Evolutionary conservation across 2,329 filamentous ascomycete species (phyloP), one percentile per base, ranked within the genome.

Genomic region (Colletotrichum siamense): DNA sequence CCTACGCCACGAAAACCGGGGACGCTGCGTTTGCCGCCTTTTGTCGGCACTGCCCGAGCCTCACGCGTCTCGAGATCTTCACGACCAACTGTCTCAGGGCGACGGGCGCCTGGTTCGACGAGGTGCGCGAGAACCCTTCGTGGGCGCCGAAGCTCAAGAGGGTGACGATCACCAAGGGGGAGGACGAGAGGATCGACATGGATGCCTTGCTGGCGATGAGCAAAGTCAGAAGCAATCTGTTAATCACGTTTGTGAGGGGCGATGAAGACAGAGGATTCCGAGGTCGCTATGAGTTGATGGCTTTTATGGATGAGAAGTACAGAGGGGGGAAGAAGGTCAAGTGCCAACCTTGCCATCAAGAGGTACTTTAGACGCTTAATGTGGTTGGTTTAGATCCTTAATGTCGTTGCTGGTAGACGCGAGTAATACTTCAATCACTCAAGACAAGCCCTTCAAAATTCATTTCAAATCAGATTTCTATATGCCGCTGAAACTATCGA

Each of bases 401-500:
- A 18, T 18, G 36, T 18, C 36, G 36, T 44, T 44, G 36, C 16
- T 44, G 16, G 36, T 10, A 3, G 36, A 44, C 3, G 36, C 36
- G 16, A 3, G 16, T 18, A n/a, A 6, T 0, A 44, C 16, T 6
- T 18, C 0, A 18, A 10, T 49, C 39, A 49, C 39, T 10, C 0
- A 49, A n/a, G 39, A 49, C 39, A 49, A n/a, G 18, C 39, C 9
- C 39, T 49, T 49, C n/a, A 52, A 22, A 52, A 7, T 22, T 52
- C 44, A 32, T 32, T 24, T 62, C 26, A 64, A 64, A 64, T 24
- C 22, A 28, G 22, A 26, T 28, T 22, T 28, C 62, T 64, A 64
- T 64, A 64, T 26, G n/a, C 32, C 62, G 62, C 62, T 44, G 62
- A 28, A 36, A 44, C 32, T 44, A 64, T 64, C 22, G 62, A 69